Base-by-base conservation (phyloP, 768 basidiomycete genomes). In the Calocybe indica region DNA sequence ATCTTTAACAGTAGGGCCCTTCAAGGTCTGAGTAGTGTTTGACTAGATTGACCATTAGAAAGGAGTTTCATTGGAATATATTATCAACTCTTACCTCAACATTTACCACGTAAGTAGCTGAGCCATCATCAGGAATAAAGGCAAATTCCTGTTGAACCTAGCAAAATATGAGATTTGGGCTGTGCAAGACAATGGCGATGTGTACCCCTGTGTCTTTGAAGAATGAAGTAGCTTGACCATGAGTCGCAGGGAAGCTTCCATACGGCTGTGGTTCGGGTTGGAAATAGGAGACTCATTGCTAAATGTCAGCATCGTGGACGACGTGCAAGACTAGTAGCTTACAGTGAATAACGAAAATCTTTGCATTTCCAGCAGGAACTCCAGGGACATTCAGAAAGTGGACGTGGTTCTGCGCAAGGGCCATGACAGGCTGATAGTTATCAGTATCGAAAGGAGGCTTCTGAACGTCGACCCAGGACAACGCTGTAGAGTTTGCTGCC, bases 281-380 rank as follows among this genome's bases (percentile, higher is more conserved):
- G 78, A 87, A 86, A 72, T 71, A 88, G 15, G 85, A 78, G 64
- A 79, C 90, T 92, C 51, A n/a, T 15, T 32, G 37, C 12, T 7
- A 42, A 45, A 34, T 37, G 7, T 37, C 34, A 34, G 10, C 9
- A 33, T 37, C 43, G 32, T 37, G 3, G 22, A 36, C 40, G 7
- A 13, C 15, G 2, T 22, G 29, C 9, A 10, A 50, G 2, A 40
- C 37, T 40, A 32, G 32, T 7, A 3, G 70, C 85, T 55, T 57
- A 86, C 88, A 94, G 63, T 94, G 92, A 51, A 94, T 88, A 28
- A 93, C 89, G 54, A 89, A 94, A 48, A 93, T 85, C 45, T 82
- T 70, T 2, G 82, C 84, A 36, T 74, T 78, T 8, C 91, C 91
- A 13, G 85, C 76, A n/a, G 78, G 48, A 6, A 76, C 71, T 15